Evolutionary conservation across 768 basidiomycete genomes (phyloP).

Genomic region (Hebeloma cylindrosporum): DNA sequence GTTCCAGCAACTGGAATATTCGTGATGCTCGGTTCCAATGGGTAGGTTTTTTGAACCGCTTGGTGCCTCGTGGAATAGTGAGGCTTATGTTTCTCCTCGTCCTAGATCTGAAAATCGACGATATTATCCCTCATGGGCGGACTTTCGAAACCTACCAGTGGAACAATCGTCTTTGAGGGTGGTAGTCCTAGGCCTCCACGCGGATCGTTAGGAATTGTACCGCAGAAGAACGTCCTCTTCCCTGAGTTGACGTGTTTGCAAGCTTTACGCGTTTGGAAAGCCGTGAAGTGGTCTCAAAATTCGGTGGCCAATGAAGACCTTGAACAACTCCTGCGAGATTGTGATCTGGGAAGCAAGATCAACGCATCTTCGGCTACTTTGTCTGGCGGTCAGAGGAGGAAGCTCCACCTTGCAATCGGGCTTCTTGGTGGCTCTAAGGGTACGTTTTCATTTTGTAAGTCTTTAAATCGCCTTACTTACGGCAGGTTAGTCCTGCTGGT

Average conservation of each 20-base stretch:
- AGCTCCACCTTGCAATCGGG: conserved; percentile 81
- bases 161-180: conserved; percentile 56
- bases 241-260: conserved; percentile 74
- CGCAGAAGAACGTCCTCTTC: conserved; percentile 83
- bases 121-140: conserved; percentile 66
- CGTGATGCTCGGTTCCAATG: conserved; percentile 73
- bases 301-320: conserved; percentile 53
- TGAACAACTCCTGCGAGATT: conserved; percentile 64
- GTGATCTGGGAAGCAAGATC: conserved; percentile 72
- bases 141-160: conserved; percentile 57
- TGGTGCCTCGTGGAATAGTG: not conserved
- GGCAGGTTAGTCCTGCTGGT: conserved; percentile 48
- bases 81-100: not conserved
- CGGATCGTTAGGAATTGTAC: conserved; percentile 73
- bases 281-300: conserved; percentile 61
- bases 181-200: conserved; percentile 53
- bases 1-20: conserved; percentile 76
- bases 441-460: conserved; percentile 22
- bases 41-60: conserved; percentile 34
- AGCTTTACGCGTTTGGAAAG: conserved; percentile 70
- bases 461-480: not conserved
- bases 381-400: conserved; percentile 81
- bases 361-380: conserved; percentile 64
- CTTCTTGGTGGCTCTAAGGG: conserved; percentile 74
- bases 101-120: conserved; percentile 74